phyloP scores from a whole-genome alignment of 495 filamentous ascomycete genomes.

The Margaritispora aquatica region DNA sequence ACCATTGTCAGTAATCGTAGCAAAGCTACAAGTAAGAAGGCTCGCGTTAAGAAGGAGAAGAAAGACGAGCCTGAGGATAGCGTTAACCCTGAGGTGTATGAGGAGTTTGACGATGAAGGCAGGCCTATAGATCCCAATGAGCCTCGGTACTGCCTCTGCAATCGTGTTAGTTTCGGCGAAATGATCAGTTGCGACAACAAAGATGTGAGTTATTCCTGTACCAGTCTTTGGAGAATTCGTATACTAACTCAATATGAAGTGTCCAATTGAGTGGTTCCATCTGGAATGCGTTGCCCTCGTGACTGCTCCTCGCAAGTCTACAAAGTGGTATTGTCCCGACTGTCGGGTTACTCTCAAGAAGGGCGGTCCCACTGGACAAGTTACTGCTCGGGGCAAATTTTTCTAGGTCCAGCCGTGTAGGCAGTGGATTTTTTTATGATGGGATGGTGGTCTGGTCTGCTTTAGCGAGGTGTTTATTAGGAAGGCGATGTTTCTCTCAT shows the following conservation, averaged over 20 bases:
- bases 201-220: conserved; percentile 56
- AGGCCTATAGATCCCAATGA: conserved; percentile 86
- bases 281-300: conserved; percentile 77
- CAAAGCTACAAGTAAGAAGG: conserved; percentile 64
- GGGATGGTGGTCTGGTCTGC: too few species aligned
- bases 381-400: conserved; percentile 46
- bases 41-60: conserved; percentile 45
- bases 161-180: conserved; percentile 82
- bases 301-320: conserved; percentile 66
- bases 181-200: conserved; percentile 95
- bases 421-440: too few species aligned
- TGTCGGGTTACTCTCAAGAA: conserved; percentile 65
- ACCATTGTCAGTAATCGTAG: conserved; percentile 70
- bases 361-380: conserved; percentile 48
- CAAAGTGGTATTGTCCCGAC: conserved; percentile 94
- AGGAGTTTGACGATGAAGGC: conserved; percentile 54
- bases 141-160: conserved; percentile 84
- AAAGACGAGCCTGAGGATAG: conserved; percentile 31
- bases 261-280: conserved; percentile 88
- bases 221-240: neutral
- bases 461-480: too few species aligned
- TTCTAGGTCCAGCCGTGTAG: too few species aligned
- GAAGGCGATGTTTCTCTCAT: too few species aligned
- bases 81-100: conserved; percentile 37
- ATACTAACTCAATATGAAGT: conserved; percentile 32